Evolutionary conservation across 1,139 yeast genomes (phyloP).

Genomic region (Suhomyces anneliseae): DNA sequence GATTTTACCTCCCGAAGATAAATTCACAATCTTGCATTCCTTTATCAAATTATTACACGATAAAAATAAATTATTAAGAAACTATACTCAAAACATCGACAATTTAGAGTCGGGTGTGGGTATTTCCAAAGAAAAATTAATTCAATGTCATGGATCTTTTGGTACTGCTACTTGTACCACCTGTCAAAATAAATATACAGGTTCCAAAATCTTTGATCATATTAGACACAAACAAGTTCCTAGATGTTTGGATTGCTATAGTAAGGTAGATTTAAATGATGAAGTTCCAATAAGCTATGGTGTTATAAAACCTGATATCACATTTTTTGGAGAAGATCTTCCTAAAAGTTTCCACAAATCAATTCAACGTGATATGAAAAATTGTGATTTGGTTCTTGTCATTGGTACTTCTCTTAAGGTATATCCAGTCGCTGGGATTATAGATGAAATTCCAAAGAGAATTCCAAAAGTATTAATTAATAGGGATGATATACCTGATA

Average conservation of each 20-base stretch:
- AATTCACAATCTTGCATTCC: slow-evolving; percentile 79
- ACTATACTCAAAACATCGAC: slow-evolving; percentile 94
- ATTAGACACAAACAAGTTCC: slow-evolving; percentile 66
- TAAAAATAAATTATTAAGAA: slow-evolving; percentile 74
- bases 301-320: slow-evolving; percentile 91
- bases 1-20: slow-evolving; percentile 70
- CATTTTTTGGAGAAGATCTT: slow-evolving; percentile 88
- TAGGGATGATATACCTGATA: slow-evolving; percentile 60
- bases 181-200: slow-evolving; percentile 67
- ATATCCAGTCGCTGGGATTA: slow-evolving; percentile 92
- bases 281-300: slow-evolving; percentile 24
- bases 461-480: slow-evolving; percentile 85
- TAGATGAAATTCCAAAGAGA: slow-evolving; percentile 60
- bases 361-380: slow-evolving; percentile 17
- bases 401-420: slow-evolving; percentile 94
- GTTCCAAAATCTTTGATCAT: slow-evolving; percentile 61
- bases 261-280: slow-evolving; percentile 17
- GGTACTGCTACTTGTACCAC: slow-evolving; percentile 87
- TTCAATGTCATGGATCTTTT: slow-evolving; percentile 96
- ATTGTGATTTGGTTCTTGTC: slow-evolving; percentile 78
- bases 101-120: slow-evolving; percentile 90
- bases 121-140: slow-evolving; percentile 61
- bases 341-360: slow-evolving; percentile 42
- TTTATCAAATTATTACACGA: slow-evolving; percentile 76
- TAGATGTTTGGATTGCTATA: slow-evolving; percentile 68